Base-by-base conservation (phyloP, 2,329 filamentous ascomycete genomes). In the Sporothrix euskadiensis region DNA sequence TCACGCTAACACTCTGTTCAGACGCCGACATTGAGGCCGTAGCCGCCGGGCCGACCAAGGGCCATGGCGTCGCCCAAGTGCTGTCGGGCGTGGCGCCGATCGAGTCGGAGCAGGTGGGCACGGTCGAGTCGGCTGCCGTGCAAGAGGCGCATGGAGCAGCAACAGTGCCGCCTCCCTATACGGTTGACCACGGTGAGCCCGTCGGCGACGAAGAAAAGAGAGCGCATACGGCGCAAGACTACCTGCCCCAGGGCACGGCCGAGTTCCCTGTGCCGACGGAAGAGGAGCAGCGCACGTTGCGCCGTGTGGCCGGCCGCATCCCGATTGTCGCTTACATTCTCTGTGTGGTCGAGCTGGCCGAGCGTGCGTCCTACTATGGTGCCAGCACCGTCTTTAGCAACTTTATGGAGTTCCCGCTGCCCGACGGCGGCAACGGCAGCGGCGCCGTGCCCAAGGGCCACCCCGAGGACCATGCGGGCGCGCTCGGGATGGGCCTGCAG, bases 331-430 rank as follows among this genome's bases (percentile, higher is more conserved):
- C 56, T 1, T 59, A 59, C 30, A 14, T 35, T 4, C 30, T 59
- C 10, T 59, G 56, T 19, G 56, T 59, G 30, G 56, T 14, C 56
- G 56, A 59, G 14, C 82, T 87, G 56, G 83, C 84, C 7, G 86
- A 88, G 76, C 82, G 86, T 19, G 85, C 85, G 1, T 87, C 85
- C 0, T 88, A 87, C 78, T 88, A 86, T 74, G 86, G 86, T 47
- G 83, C 82, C 3, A 82, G 83, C 68, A 83, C 83, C 0, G 80
- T 87, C 3, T 88, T 88, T 77, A 83, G 82, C 71, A 89, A 89
- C 76, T 90, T 85, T 77, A 82, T 89, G 76, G 83, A 89, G 71
- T 86, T 85, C 35, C 83, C 84, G 19, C 79, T 89, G 4, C 87
- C 87, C 0, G 76, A 78, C 7, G 83, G 83, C 16, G 81, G 78